phyloP scores from a whole-genome alignment of 116 monocot genomes.

The Papilionanthe hybrid region DNA sequence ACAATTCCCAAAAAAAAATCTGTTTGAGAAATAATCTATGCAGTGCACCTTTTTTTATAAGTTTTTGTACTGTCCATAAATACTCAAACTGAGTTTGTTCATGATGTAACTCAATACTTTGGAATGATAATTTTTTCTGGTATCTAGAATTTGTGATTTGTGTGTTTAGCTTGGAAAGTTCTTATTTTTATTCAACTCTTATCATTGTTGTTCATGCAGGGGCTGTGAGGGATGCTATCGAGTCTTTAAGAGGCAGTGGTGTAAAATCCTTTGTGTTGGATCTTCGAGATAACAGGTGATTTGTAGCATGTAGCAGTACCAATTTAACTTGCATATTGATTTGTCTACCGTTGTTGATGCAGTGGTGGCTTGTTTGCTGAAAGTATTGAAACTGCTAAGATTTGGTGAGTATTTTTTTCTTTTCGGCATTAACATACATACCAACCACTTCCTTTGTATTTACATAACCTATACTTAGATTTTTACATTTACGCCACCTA shows the following conservation, averaged over 20 bases:
- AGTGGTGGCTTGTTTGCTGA: constrained; percentile 97
- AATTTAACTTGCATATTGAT: constrained; percentile 2
- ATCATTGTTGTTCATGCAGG: constrained; percentile 29
- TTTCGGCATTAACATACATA: too few species aligned
- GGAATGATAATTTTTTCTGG: too few species aligned
- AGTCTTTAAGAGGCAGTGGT: constrained; percentile 60
- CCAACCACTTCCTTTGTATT: too few species aligned
- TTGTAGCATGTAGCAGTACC: background rate
- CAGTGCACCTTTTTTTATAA: too few species aligned
- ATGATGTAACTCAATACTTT: too few species aligned
- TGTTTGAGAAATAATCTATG: too few species aligned
- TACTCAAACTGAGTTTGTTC: too few species aligned
- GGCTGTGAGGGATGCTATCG: constrained; percentile 88
- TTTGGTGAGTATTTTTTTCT: constrained; percentile 54
- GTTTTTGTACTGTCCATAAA: too few species aligned
- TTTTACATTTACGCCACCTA: too few species aligned
- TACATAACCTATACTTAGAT: too few species aligned
- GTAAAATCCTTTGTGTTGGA: constrained; percentile 90
- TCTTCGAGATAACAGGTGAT: constrained; percentile 88
- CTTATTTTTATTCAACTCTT: background rate
- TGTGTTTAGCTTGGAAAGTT: background rate
- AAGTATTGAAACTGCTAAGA: constrained; percentile 96
- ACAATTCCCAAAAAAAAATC: too few species aligned
- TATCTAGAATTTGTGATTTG: background rate
- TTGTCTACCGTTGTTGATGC: constrained; percentile 22